phyloP scores from a whole-genome alignment of 208 protist genomes.

The Trypanosoma vivax region DNA sequence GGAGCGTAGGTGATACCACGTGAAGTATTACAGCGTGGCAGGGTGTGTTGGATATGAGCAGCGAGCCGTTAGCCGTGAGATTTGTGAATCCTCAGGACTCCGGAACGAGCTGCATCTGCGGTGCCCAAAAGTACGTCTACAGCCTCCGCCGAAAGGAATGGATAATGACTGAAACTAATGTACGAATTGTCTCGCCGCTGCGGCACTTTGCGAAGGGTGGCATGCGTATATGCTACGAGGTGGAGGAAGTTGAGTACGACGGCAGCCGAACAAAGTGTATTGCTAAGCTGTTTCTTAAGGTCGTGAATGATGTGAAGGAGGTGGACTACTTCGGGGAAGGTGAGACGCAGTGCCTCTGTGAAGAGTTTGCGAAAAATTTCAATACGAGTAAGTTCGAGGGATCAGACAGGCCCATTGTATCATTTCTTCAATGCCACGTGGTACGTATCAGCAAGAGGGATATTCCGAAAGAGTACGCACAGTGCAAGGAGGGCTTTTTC shows the following conservation, averaged over 20 bases:
- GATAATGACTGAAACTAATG: constrained; percentile 53
- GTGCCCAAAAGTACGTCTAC: constrained; percentile 69
- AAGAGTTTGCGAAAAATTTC: constrained; percentile 78
- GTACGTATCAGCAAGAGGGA: constrained; percentile 47
- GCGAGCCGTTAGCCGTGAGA: too few relatives aligned
- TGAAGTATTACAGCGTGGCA: too few relatives aligned
- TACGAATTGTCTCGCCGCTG: constrained; percentile 39
- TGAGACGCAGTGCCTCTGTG: constrained; percentile 81
- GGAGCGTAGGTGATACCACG: too few relatives aligned
- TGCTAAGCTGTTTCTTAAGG: constrained; percentile 79
- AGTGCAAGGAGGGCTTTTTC: constrained; percentile 54
- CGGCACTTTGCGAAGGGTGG: constrained; percentile 57
- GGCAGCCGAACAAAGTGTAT: constrained; percentile 51
- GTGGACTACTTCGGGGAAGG: constrained; percentile 87
- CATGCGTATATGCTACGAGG: constrained; percentile 81
- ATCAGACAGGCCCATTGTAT: constrained; percentile 60
- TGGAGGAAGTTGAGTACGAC: constrained; percentile 79
- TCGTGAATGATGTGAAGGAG: constrained; percentile 66
- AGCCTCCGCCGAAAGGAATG: constrained; percentile 49
- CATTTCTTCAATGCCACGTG: constrained; percentile 83
- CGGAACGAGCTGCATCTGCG: constrained; percentile 17
- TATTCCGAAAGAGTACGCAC: constrained; percentile 44
- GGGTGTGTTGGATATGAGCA: too few relatives aligned
- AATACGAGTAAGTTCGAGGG: constrained; percentile 32
- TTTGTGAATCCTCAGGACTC: too few relatives aligned